These are phyloP conservation scores for Gracilaria gracilis DNA, from an alignment of 23 red algal genomes.

Conservation along the genomic window DNA sequence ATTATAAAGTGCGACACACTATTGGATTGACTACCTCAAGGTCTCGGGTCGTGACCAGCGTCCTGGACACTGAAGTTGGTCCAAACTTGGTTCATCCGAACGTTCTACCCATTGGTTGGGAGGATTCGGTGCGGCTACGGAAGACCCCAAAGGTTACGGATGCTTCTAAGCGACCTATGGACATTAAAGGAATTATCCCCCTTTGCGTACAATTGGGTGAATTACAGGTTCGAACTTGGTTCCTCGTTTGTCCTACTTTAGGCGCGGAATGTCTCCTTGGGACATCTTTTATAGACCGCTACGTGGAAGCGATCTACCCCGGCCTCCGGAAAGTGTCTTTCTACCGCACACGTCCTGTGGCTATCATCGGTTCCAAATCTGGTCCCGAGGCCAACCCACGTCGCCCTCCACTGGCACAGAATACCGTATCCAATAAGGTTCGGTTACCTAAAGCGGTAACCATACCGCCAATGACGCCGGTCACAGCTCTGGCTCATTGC, in stretches of 20 bases:
- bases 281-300: background rate
- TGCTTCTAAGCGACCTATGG: slow-evolving; percentile 13
- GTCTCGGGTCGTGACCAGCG: background rate
- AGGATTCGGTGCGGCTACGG: background rate
- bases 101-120: background rate
- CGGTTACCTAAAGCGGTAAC: background rate
- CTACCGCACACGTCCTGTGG: background rate
- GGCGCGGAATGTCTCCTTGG: background rate
- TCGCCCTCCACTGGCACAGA: background rate
- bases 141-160: slow-evolving; percentile 1
- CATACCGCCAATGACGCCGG: background rate
- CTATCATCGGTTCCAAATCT: background rate
- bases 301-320: background rate
- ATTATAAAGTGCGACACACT: background rate
- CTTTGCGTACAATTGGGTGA: background rate
- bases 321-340: slow-evolving; percentile 1
- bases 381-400: background rate
- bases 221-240: background rate
- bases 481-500: background rate
- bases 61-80: slow-evolving; percentile 14
- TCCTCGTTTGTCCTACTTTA: slow-evolving; percentile 9
- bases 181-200: slow-evolving; percentile 20
- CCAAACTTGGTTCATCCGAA: slow-evolving; percentile 37
- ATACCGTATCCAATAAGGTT: background rate
- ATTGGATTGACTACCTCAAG: background rate